Conservation (phyloP, 441 rosid species). For the Populus hybrid region DNA sequence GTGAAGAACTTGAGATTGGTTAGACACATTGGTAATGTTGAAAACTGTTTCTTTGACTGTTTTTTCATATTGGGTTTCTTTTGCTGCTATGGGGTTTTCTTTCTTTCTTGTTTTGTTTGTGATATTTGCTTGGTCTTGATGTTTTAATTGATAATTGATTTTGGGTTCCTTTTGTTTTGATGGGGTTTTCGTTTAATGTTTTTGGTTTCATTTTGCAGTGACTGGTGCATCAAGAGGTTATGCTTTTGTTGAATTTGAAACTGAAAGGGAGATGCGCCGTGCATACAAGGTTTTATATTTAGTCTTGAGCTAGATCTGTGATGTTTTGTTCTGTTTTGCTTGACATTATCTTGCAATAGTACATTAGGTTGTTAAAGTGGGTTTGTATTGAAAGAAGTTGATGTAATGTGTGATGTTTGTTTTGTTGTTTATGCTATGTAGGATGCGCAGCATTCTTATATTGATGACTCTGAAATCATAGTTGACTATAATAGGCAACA, state of each 20-base stretch:
- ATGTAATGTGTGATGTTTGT: not conserved
- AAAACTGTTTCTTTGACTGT: no score
- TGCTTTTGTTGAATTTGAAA: slow-evolving; percentile 79
- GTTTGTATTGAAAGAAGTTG: not conserved
- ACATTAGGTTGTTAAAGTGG: not conserved
- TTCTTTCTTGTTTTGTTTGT: not conserved
- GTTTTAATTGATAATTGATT: not conserved
- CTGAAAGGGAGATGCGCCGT: slow-evolving; percentile 70
- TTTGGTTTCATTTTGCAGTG: slow-evolving; percentile 40
- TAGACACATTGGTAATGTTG: slow-evolving; percentile 67
- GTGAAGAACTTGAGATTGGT: slow-evolving; percentile 81
- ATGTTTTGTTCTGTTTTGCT: not conserved
- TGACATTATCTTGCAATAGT: not conserved
- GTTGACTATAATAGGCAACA: slow-evolving; percentile 88
- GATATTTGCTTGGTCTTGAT: not conserved
- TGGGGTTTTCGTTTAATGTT: not conserved
- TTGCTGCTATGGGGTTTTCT: not conserved
- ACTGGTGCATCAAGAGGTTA: slow-evolving; percentile 87
- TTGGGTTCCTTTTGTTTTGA: not conserved
- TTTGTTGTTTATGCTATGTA: slow-evolving; percentile 20
- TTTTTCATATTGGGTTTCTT: not conserved
- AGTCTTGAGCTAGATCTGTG: not conserved
- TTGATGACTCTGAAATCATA: slow-evolving; percentile 72
- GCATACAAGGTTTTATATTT: slow-evolving; percentile 63
- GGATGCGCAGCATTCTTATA: slow-evolving; percentile 77